Conservation (phyloP, 345 rosid species). For the Ailanthus altissimus region DNA sequence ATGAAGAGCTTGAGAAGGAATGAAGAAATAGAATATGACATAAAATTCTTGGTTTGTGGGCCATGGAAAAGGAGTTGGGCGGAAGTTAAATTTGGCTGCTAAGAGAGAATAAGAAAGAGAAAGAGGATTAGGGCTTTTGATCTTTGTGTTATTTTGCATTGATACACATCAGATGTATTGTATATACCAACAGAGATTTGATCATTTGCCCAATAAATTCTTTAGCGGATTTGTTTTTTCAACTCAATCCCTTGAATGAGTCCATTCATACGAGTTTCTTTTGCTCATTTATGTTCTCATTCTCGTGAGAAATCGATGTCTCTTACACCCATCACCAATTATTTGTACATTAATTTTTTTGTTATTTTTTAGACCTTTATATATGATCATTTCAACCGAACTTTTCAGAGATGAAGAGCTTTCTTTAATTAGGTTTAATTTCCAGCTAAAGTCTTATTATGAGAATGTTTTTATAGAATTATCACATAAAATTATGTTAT, state of each 20-base stretch:
- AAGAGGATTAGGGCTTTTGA: conserved; percentile 15
- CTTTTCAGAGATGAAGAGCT: too few species aligned
- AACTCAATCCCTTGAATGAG: conserved; percentile 11
- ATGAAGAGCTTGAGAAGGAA: too few species aligned
- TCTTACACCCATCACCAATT: neutral
- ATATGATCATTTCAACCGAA: too few species aligned
- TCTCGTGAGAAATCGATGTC: neutral
- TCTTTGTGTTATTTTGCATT: neutral
- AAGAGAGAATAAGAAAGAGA: too few species aligned
- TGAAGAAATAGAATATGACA: too few species aligned
- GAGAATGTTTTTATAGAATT: too few species aligned
- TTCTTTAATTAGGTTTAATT: too few species aligned
- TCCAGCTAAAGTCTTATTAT: too few species aligned
- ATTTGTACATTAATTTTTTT: neutral
- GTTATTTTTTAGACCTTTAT: too few species aligned
- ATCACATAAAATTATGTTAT: too few species aligned
- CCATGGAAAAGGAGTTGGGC: conserved; percentile 12
- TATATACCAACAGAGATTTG: conserved; percentile 18
- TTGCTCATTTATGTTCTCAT: neutral
- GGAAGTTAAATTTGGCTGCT: conserved; percentile 19
- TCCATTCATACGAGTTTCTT: neutral
- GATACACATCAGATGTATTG: neutral
- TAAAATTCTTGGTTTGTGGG: conserved; percentile 10
- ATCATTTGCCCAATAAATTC: conserved; percentile 2
- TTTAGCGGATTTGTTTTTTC: conserved; percentile 1